Percentiles rank a stretch among this genome's conserved stretches.
These are phyloP conservation scores for Penicillium sp. DNA, from an alignment of 2,329 filamentous ascomycete genomes.

Conservation along the genomic window DNA sequence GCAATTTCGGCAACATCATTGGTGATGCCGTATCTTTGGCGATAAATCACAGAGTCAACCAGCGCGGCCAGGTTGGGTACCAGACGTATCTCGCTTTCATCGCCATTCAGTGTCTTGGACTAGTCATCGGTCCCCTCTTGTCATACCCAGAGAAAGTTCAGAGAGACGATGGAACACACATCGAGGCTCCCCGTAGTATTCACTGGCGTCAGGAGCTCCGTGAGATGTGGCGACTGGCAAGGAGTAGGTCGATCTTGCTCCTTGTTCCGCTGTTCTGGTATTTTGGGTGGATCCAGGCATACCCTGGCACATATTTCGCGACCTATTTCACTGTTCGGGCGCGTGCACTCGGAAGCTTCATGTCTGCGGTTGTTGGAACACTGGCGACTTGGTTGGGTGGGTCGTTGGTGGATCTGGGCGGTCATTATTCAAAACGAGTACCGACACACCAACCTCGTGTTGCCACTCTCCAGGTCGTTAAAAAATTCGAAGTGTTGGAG, in stretches of 20 bases:
- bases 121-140: conserved; percentile 44
- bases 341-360: conserved; percentile 39
- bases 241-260: conserved; percentile 38
- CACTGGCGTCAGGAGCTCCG: conserved; percentile 32
- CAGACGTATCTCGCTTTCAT: conserved; percentile 49
- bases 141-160: conserved; percentile 48
- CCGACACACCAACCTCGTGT: conserved; percentile 40
- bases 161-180: conserved; percentile 43
- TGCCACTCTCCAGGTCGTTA: conserved; percentile 45
- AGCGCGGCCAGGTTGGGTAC: conserved; percentile 23
- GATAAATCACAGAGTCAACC: conserved; percentile 43
- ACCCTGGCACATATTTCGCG: conserved; percentile 43
- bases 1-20: conserved; percentile 46
- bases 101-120: conserved; percentile 48
- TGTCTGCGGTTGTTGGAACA: conserved; percentile 42
- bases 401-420: conserved; percentile 45
- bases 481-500: conserved; percentile 34
- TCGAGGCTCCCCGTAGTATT: conserved; percentile 24
- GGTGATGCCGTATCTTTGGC: conserved; percentile 53
- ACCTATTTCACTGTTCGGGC: conserved; percentile 46
- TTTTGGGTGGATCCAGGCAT: conserved; percentile 40
- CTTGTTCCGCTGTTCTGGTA: conserved; percentile 37
- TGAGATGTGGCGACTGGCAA: conserved; percentile 38
- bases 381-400: conserved; percentile 40
- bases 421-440: conserved; percentile 50